Base-by-base conservation (phyloP, 2,329 filamentous ascomycete genomes). In the Colletotrichum gloeosporioides region DNA sequence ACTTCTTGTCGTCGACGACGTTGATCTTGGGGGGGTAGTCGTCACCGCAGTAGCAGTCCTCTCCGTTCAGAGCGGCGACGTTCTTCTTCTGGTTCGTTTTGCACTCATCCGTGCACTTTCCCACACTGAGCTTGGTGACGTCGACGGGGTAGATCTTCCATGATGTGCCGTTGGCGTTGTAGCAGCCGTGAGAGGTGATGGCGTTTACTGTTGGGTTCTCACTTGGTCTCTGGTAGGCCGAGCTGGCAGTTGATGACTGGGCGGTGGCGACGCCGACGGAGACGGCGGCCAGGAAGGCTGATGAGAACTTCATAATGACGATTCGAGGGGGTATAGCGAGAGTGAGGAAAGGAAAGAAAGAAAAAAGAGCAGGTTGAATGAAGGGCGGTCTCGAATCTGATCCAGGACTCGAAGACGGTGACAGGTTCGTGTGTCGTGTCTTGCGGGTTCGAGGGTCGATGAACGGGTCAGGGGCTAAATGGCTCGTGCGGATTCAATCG, bases 11-110 rank as follows among this genome's bases (percentile, higher is more conserved):
- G 61, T 89, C 86, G 8, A 91, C 89, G 76, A 92, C 82, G 55
- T 87, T 86, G 18, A 86, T 86, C 53, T 87, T 80, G 18, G 92
- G 87, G 1, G 96, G 96, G 64, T 96, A 89, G 75, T 88, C 84
- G 78, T 92, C 86, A 75, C 95, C 96, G 81, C 96, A 98, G 81
- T 88, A 95, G 85, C 96, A 98, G 22, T 88, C 87, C 18, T 90
- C 90, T 22, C 89, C 88, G 9, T 89, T 90, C 61, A 95, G 85
- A 36, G 89, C 95, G 80, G 93, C 91, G 9, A 95, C 93, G 2
- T 88, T 79, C 36, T 83, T 86, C 44, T 89, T 88, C 9, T 63
- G 57, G 15, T 63, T 55, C 2, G n/a, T 13, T 32, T 62, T 32
- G 44, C 73, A 72, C 0, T 78, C 34, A 16, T 78, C 79, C 12